Base-by-base conservation (phyloP, 106 monocot species). In the Dendrobium catenatum region DNA sequence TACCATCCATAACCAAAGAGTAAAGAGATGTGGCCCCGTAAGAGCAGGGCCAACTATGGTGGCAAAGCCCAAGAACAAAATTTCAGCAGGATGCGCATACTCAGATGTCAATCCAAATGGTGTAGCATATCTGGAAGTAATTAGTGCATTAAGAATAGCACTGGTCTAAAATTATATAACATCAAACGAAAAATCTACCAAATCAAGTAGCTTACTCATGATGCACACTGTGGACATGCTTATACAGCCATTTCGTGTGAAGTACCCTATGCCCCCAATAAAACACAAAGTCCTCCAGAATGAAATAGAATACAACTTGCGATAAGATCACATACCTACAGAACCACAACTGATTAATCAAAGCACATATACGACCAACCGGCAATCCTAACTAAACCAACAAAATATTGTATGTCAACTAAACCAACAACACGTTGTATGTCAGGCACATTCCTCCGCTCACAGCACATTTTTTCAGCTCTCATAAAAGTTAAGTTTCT, bases 21-120 rank as follows among this genome's bases (percentile, higher is more conserved):
- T 98, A 59, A 95, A 78, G 24, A 98, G 77, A 77, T 98, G 97
- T 72, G 94, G 94, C 10, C 94, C 94, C 42, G 94, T 92, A 26
- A 98, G 61, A 80, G 94, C 94, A 73, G 97, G 97, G 59, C 97
- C 97, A 82, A 92, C 24, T 27, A 98, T 83, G 6, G 94, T 92
- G 68, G 97, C 92, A 88, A 97, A 92, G 5, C 97, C 94, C 78
- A 98, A 86, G 64, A 98, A 92, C 44, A 98, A 79, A 77, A 94
- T 94, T 79, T 98, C 97, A 82, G 93, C 92, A 81, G 94, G 92
- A 75, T 98, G 97, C 33, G 94, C 97, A 83, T 98, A 98, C 76
- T 94, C 94, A 33, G 94, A 94, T 68, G 97, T 90, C 80, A 98
- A 84, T 47, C 97, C 97, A 83, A 98, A 93, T 74, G 97, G 97